Percentiles rank a stretch among this genome's conserved stretches.
Evolutionary conservation across 352 stramenopile species (phyloP).

Genomic region (Globisporangium ultimum): DNA sequence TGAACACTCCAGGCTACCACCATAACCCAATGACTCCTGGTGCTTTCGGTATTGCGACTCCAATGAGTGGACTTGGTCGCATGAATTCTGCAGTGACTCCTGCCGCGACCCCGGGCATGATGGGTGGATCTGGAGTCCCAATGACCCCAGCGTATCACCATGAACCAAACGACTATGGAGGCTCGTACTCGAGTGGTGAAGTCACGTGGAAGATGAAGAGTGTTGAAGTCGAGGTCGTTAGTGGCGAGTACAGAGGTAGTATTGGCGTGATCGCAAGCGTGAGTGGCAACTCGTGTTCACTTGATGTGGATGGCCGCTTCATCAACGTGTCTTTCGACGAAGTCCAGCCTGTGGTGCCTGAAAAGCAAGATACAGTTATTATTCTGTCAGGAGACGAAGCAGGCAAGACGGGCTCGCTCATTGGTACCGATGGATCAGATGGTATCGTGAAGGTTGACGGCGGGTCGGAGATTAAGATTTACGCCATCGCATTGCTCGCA

Average conservation of each 20-base stretch:
- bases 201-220: conserved; percentile 88
- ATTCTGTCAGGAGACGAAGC: conserved; percentile 86
- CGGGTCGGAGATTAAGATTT: conserved; percentile 89
- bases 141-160: conserved; percentile 78
- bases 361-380: conserved; percentile 87
- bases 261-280: conserved; percentile 78
- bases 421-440: conserved; percentile 83
- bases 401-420: conserved; percentile 77
- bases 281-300: conserved; percentile 62
- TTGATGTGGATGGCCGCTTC: conserved; percentile 75
- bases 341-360: conserved; percentile 72
- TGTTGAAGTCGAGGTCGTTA: conserved; percentile 76
- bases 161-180: conserved; percentile 39
- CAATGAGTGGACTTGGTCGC: conserved; percentile 39
- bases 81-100: conserved; percentile 66
- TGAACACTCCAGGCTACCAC: conserved; percentile 80
- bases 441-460: conserved; percentile 89
- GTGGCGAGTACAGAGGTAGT: conserved; percentile 61
- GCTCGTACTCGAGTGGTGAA: conserved; percentile 42
- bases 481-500: conserved; percentile 71
- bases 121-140: conserved; percentile 52
- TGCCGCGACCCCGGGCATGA: conserved; percentile 73
- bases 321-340: conserved; percentile 64
- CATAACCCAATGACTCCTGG: conserved; percentile 89
- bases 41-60: conserved; percentile 71